Conservation (phyloP, 2,329 filamentous ascomycete species). For the Fusarium sp. region DNA sequence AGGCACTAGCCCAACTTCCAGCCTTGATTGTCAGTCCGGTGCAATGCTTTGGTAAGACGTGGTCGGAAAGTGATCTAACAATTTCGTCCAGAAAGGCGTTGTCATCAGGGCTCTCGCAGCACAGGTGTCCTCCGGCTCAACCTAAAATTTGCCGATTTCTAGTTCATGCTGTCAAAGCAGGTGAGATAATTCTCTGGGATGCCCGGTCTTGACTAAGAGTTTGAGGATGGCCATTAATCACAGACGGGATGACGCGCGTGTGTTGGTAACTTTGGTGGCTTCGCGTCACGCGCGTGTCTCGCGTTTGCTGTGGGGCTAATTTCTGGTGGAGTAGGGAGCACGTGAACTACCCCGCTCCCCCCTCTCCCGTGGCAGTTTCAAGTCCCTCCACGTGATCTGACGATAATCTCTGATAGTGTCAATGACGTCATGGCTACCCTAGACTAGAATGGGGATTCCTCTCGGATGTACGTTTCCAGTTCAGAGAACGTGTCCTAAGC, state of each 20-base stretch:
- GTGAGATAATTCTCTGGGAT: too few species aligned
- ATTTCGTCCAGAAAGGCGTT: too few species aligned
- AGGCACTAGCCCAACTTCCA: neutral
- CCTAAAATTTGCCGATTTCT: neutral
- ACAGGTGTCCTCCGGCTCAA: neutral
- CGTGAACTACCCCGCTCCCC: neutral
- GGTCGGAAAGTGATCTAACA: too few species aligned
- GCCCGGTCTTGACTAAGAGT: neutral
- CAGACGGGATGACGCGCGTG: neutral
- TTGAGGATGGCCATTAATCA: too few species aligned
- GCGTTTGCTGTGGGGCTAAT: neutral
- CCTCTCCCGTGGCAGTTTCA: too few species aligned
- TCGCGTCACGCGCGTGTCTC: neutral
- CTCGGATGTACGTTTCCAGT: neutral
- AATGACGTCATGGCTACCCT: neutral
- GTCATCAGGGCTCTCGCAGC: neutral
- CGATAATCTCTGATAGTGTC: neutral
- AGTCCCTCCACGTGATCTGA: neutral
- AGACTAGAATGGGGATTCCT: neutral
- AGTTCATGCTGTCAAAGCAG: neutral
- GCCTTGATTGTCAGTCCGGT: too few species aligned
- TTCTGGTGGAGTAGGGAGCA: neutral
- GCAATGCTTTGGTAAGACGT: too few species aligned
- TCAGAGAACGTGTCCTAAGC: neutral
- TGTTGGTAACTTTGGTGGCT: neutral